Conservation (phyloP, 805 yeast genomes). For the Starmerella apis region DNA sequence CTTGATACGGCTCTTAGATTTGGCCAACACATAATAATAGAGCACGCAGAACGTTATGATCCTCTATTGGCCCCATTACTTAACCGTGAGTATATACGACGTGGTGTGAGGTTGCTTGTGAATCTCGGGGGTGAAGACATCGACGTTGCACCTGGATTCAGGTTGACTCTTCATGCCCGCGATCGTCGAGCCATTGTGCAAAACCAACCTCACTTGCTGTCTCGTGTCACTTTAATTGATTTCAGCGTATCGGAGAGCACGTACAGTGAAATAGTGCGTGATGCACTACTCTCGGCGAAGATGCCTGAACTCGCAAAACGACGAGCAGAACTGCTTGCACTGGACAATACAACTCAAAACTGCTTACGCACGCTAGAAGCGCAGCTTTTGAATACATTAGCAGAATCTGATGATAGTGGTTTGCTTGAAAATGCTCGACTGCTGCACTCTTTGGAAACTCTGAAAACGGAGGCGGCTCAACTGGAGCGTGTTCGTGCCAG, state of each 20-base stretch:
- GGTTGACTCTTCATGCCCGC: slow-evolving; percentile 48
- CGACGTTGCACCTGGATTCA: slow-evolving; percentile 58
- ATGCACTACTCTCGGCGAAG: slow-evolving; percentile 43
- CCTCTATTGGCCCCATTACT: slow-evolving; percentile 60
- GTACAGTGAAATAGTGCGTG: slow-evolving; percentile 52
- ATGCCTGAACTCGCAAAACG: slow-evolving; percentile 58
- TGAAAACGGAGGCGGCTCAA: slow-evolving; percentile 53
- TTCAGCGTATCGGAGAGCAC: slow-evolving; percentile 63
- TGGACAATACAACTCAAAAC: slow-evolving; percentile 50
- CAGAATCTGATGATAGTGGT: slow-evolving; percentile 40
- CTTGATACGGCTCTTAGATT: slow-evolving; percentile 74
- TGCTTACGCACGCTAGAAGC: slow-evolving; percentile 48
- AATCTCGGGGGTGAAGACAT: slow-evolving; percentile 51
- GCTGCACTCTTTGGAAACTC: slow-evolving; percentile 47
- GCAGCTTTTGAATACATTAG: slow-evolving; percentile 46
- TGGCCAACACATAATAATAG: slow-evolving; percentile 64
- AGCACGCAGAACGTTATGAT: slow-evolving; percentile 72
- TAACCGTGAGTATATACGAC: slow-evolving; percentile 44
- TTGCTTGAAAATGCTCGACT: slow-evolving; percentile 59
- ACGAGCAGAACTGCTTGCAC: slow-evolving; percentile 42
- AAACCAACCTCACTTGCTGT: slow-evolving; percentile 46
- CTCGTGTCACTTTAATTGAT: slow-evolving; percentile 55
- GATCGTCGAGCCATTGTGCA: slow-evolving; percentile 37
- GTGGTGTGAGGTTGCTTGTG: slow-evolving; percentile 62
- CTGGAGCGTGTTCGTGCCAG: slow-evolving; percentile 46